These are phyloP conservation scores for Aspergillus sp. DNA, from an alignment of 2,329 filamentous ascomycete species.

Conservation along the genomic window DNA sequence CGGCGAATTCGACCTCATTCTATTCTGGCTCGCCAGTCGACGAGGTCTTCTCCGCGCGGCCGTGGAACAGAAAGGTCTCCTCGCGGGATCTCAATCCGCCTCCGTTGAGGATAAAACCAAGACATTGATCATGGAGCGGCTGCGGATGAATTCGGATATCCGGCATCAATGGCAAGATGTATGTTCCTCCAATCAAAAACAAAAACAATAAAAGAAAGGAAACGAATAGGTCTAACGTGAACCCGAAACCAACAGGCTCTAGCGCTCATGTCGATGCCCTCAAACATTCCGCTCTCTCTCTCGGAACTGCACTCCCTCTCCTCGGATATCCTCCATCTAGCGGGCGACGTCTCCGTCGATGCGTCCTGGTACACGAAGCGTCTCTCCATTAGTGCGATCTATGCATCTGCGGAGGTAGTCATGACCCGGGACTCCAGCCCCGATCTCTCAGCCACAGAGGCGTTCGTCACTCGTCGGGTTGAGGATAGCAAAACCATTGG, in stretches of 20 bases:
- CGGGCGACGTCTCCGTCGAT: slow-evolving; percentile 80
- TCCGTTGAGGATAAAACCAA: slow-evolving; percentile 66
- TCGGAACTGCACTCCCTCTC: slow-evolving; percentile 76
- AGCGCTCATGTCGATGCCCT: slow-evolving; percentile 83
- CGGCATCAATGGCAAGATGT: slow-evolving; percentile 86
- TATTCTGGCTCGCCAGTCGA: slow-evolving; percentile 45
- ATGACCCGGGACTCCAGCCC: slow-evolving; percentile 85
- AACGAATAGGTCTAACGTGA: background rate
- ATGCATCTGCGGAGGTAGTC: slow-evolving; percentile 80
- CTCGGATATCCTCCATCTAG: slow-evolving; percentile 90
- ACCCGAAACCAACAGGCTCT: slow-evolving; percentile 61
- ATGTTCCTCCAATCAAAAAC: slow-evolving; percentile 28
- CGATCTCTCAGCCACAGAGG: slow-evolving; percentile 73
- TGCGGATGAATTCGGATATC: slow-evolving; percentile 72
- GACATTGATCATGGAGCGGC: slow-evolving; percentile 70
- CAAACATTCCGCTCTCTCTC: slow-evolving; percentile 72
- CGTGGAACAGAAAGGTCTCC: slow-evolving; percentile 31
- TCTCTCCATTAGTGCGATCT: slow-evolving; percentile 62
- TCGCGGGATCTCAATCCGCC: slow-evolving; percentile 31
- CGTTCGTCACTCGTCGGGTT: slow-evolving; percentile 75
- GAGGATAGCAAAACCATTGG: slow-evolving; percentile 67
- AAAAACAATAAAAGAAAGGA: background rate
- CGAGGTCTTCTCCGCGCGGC: slow-evolving; percentile 37
- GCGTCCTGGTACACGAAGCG: slow-evolving; percentile 82
- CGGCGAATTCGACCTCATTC: slow-evolving; percentile 77